phyloP scores from a whole-genome alignment of 352 stramenopile species.

The Pythium utonaiense region DNA sequence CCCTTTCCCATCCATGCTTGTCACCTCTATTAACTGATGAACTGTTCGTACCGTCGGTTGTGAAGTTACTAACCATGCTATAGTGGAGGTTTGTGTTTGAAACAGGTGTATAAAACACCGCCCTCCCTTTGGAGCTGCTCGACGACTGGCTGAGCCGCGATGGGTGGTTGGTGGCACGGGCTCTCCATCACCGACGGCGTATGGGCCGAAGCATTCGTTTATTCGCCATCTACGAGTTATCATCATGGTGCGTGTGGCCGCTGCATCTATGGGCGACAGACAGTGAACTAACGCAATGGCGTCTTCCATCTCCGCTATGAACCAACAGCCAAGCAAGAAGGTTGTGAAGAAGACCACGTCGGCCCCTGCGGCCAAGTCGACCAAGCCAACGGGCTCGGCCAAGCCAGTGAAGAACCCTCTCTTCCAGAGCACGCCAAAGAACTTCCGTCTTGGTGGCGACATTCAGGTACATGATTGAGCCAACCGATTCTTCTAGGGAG shows the following conservation, averaged over 20 bases:
- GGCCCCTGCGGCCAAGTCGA: conserved; percentile 62
- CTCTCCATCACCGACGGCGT: background rate
- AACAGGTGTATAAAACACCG: background rate
- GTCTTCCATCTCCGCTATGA: background rate
- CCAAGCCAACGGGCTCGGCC: conserved; percentile 56
- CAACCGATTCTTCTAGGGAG: conserved; percentile 6
- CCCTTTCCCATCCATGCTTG: too few relatives aligned
- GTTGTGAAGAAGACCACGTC: conserved; percentile 71
- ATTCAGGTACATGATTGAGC: conserved; percentile 87
- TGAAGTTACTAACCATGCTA: background rate
- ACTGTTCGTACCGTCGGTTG: too few relatives aligned
- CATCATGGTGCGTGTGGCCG: conserved; percentile 44
- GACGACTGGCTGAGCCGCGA: conserved; percentile 2
- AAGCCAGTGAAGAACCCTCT: conserved; percentile 91
- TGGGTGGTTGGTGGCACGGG: conserved; percentile 2
- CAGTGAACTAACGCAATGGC: too few relatives aligned
- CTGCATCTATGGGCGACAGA: too few relatives aligned
- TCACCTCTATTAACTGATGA: background rate
- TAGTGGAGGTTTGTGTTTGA: background rate
- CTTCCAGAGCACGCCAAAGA: conserved; percentile 92
- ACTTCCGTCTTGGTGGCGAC: conserved; percentile 95
- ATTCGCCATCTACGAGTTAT: conserved; percentile 81
- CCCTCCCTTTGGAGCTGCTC: background rate
- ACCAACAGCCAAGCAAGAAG: conserved; percentile 77
- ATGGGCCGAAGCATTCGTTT: conserved; percentile 50